These are phyloP conservation scores for Aspergillus leporis DNA, from an alignment of 495 filamentous ascomycete genomes.

Conservation along the genomic window DNA sequence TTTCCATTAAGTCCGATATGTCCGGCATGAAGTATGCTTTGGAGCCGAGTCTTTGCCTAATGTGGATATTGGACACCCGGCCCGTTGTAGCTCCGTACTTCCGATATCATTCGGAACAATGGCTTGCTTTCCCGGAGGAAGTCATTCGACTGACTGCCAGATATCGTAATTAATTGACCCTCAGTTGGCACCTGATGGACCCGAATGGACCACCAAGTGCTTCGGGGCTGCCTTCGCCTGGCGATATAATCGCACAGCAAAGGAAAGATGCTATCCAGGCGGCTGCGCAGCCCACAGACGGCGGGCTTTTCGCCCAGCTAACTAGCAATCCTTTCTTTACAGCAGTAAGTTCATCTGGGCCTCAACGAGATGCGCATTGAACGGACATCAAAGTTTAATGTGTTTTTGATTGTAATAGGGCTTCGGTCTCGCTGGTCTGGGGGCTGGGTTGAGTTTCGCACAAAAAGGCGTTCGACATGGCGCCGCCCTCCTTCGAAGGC, in stretches of 20 bases:
- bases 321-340: constrained; percentile 70
- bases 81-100: constrained; percentile 37
- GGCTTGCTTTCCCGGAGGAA: constrained; percentile 22
- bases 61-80: constrained; percentile 19
- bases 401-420: constrained; percentile 40
- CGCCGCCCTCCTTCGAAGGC: constrained; percentile 70
- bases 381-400: neutral
- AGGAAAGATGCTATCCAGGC: constrained; percentile 35
- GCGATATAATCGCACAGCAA: constrained; percentile 42
- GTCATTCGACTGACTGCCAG: neutral
- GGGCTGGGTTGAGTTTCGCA: constrained; percentile 70
- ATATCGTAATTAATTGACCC: constrained; percentile 5
- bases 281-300: constrained; percentile 36
- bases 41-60: constrained; percentile 4
- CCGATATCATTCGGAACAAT: constrained; percentile 16
- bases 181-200: constrained; percentile 36
- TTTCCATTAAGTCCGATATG: constrained; percentile 6
- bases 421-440: constrained; percentile 86
- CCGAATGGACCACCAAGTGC: constrained; percentile 36
- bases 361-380: neutral
- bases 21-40: neutral
- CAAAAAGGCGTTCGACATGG: constrained; percentile 71
- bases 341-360: constrained; percentile 44
- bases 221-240: constrained; percentile 34
- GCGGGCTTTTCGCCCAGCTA: constrained; percentile 53